Base-by-base conservation (phyloP, 345 rosid species). In the Pugionium cornutum region DNA sequence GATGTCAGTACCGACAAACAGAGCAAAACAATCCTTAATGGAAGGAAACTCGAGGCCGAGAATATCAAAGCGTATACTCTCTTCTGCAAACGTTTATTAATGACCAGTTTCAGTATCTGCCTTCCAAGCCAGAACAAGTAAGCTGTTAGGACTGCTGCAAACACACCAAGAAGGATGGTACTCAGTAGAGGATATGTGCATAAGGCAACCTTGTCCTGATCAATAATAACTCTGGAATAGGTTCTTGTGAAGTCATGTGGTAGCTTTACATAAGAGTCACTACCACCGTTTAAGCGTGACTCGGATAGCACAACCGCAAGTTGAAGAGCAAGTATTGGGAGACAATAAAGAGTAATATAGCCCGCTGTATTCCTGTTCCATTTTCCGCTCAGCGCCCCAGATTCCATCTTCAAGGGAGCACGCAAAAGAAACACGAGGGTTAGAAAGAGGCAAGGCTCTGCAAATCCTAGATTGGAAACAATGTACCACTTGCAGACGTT, bases 111-210 rank as follows among this genome's bases (percentile, higher is more conserved):
- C 78, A 90, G 69, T 71, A 94, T 86, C 76, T 73, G 90, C 70
- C 95, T 79, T 58, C 99, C 99, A 54, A 90, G 84, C 95, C 92
- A 90, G 81, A 85, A 90, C 74, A 94, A 76, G 80, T 90, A 94
- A 51, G 71, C 50, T 28, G 97, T 84, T 67, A 90, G 75, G 73
- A 84, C 42, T 42, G 84, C 58, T 30, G 84, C 82, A 69, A 88
- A 90, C 59, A 94, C 71, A 64, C 95, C 99, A 10, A 82, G 86
- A 56, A 90, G 67, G 63, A 94, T 84, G 18, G 96, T 90, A 75
- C 89, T 88, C 76, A 88, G 74, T 63, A 94, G 73, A 69, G 99
- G 97, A 81, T 88, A 94, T 57, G 96, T 81, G 79, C 99, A 94
- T 58, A 88, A 77, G 4, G 85, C 90, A 31, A 70, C 69, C 41